Base-by-base conservation (phyloP, 495 filamentous ascomycete genomes). In the Neurospora pannonica region DNA sequence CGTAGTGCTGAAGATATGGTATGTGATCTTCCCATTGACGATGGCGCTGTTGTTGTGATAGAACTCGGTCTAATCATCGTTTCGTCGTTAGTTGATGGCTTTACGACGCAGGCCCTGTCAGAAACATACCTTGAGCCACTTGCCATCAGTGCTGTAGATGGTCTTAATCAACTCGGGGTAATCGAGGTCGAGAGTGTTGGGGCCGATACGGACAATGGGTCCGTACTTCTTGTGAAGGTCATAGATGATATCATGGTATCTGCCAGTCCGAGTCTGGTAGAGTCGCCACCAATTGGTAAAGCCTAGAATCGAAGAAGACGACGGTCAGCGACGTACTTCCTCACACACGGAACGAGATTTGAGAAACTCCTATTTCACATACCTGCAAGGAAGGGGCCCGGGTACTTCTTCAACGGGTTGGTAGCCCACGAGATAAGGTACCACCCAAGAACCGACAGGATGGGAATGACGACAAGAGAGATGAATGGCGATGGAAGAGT, bases 151-250 rank as follows among this genome's bases (percentile, higher is more conserved):
- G 70, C 74, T 73, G 76, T 86, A 87, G 2, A 87, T 76, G 0
- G 74, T 76, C 19, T 77, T 76, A 71, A 86, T 78, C 38, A 78
- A 75, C 24, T 76, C 79, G 2, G 81, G 79, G 71, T 85, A 82
- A 31, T 83, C 81, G 4, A 90, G 77, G n/a, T 83, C 85, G 13
- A 90, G 74, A 13, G 77, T 74, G 71, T 86, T 86, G 6, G 88
- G 88, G 0, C 88, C 88, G 37, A 89, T 75, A 4, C 87, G 86
- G 15, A 90, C 85, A n/a, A 88, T 74, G 34, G 81, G 79, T 2
- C 88, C 89, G 77, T 89, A 85, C 69, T 82, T 78, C 37, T 80
- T 43, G 75, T 89, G 88, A 2, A 88, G 79, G 4, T 76, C 71
- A 21, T 81, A 72, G 36, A 82, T 74, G 21, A 43, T 71, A 0